Base-by-base conservation (phyloP, 768 basidiomycete species). In the Russula compacta region DNA sequence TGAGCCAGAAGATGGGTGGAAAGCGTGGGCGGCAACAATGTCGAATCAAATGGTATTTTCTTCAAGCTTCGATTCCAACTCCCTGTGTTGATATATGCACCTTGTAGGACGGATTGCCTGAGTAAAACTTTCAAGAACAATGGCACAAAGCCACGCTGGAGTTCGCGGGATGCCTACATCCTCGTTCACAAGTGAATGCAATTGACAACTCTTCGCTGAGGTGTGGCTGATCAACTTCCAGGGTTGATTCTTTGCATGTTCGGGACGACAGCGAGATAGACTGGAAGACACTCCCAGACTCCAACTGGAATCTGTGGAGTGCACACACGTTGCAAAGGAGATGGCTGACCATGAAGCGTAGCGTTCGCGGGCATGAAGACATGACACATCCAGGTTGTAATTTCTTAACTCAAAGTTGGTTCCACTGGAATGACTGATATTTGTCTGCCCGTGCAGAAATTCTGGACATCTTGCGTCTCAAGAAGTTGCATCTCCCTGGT, bases 271-370 rank as follows among this genome's bases (percentile, higher is more conserved):
- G 83, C 33, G 91, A 92, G 68, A 86, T 93, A 49, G 86, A 89
- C 67, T 93, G 90, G 91, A 89, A 89, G 68, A 78, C 79, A 17
- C 75, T 92, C 11, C 75, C 82, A 1, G 90, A 93, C 69, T 69
- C 81, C 15, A 77, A 85, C 60, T 92, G 89, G 89, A 89, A 92
- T 67, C 69, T 89, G 9, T 92, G 87, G 87, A 92, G 89, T 70
- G 82, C 87, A 0, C 90, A 92, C 68, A 77, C 80, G 14, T 74
- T 92, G 39, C 89, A 91, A 66, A 80, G 88, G 42, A 84, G 88
- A 52, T 92, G 89, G 89, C 69, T 84, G 50, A 86, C 86, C 1
- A 82, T 92, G 83, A 92, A 92, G 68, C 78, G 80, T 59, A 75
- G 86, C 56, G 79, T 92, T 60, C 87, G 86, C 69, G 88, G 86